Percentiles rank a stretch among this genome's conserved stretches.
Evolutionary conservation across 192 early-diverging fungal species (phyloP).

Genomic region (Entrophospora sp.): DNA sequence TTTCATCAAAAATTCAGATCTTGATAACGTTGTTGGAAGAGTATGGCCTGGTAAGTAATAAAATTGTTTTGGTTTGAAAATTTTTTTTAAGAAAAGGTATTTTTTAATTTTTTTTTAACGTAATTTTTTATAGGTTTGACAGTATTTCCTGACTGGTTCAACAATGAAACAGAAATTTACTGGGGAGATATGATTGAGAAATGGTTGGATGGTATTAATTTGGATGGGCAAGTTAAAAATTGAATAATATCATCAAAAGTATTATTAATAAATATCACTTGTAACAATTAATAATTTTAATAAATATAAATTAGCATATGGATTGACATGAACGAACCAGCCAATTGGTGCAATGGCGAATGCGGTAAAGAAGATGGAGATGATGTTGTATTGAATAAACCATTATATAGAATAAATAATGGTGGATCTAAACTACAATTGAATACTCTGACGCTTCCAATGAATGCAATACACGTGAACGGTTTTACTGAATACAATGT

Average conservation of each 20-base stretch:
- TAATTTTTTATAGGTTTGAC: conserved; percentile 29
- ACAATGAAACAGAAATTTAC: conserved; percentile 32
- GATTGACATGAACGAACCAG: conserved; percentile 59
- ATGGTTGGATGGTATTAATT: conserved; percentile 16
- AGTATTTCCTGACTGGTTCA: conserved; percentile 56
- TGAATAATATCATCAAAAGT: not conserved
- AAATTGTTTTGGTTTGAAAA: no score
- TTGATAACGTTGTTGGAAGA: conserved; percentile 39
- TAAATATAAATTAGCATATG: conserved; percentile 28
- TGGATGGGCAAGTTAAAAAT: conserved; percentile 34
- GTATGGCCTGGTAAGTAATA: conserved; percentile 47
- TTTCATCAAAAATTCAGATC: conserved; percentile 52
- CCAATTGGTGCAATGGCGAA: conserved; percentile 17
- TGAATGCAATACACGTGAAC: not conserved
- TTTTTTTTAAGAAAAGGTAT: no score
- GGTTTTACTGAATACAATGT: conserved; percentile 3
- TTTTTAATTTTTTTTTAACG: no score
- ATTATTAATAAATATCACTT: no score
- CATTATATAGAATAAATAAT: conserved; percentile 13
- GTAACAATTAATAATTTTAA: no score
- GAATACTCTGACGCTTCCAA: not conserved
- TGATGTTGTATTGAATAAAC: no score
- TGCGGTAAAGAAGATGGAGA: not conserved
- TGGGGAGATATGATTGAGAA: conserved; percentile 38
- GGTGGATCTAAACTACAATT: not conserved